Base-by-base conservation (phyloP, 2,329 filamentous ascomycete species). In the Xylaria sp. region DNA sequence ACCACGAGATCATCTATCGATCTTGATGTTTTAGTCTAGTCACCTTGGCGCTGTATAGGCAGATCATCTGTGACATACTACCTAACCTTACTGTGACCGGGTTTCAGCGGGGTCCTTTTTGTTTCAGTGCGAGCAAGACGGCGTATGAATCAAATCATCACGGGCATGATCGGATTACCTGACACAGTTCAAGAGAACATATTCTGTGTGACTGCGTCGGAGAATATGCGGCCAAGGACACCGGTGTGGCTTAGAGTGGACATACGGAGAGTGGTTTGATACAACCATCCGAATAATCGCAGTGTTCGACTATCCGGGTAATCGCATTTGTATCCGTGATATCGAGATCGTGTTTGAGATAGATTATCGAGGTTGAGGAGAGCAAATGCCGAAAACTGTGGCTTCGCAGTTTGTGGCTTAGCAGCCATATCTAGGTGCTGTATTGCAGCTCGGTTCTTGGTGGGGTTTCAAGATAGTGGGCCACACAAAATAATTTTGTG, bases 401-500 rank as follows among this genome's bases (percentile, higher is more conserved):
- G 36, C 36, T 38, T 36, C 33, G 9, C 9, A 36, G 9, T 36
- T 10, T 38, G 36, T 38, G 36, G 36, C 36, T 38, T 11, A 36
- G 33, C 33, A 36, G 10, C 33, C 33, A 28, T 28, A 6, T 6
- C 28, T 23, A 23, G 23, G 23, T 36, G 6, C 33, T 23, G 26
- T 33, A n/a, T 44, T 53, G 33, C 36, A 40, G 56, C 56, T 59
- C 54, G 62, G 62, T 26, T 58, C 23, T 11, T n/a, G 23, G 38
- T 58, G 28, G 17, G 48, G 48, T 49, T 38, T 56, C 11, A 13
- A 26, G 23, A 23, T 36, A 23, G 17, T 59, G 66, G 51, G 51
- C 62, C 67, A 59, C 67, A 69, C 60, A 67, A 68, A 71, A 71
- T 65, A 69, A 65, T 65, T 63, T 51, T 66, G 60, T 63, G 63